phyloP scores from a whole-genome alignment of 2,329 filamentous ascomycete genomes.

The Diaporthe ampelina region DNA sequence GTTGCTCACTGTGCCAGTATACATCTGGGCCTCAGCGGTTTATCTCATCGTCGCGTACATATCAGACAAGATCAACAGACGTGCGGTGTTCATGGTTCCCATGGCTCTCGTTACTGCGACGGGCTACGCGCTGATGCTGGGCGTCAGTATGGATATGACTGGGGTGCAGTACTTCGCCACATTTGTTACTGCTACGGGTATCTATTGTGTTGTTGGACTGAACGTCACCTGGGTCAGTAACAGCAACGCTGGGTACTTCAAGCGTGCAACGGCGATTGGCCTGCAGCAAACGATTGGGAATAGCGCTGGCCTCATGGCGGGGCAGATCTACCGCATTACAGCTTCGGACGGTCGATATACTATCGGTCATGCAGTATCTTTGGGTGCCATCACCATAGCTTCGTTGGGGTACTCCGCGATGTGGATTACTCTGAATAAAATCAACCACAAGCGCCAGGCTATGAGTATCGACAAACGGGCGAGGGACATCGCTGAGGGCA shows the following conservation, averaged over 20 bases:
- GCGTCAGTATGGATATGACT: slow-evolving; percentile 57
- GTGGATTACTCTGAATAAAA: not conserved
- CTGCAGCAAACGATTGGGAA: slow-evolving; percentile 62
- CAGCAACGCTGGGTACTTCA: slow-evolving; percentile 61
- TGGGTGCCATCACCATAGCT: slow-evolving; percentile 48
- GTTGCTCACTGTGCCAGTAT: slow-evolving; percentile 70
- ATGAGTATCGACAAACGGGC: not conserved
- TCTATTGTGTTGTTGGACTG: slow-evolving; percentile 62
- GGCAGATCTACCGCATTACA: slow-evolving; percentile 53
- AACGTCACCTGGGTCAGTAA: slow-evolving; percentile 62
- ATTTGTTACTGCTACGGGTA: slow-evolving; percentile 61
- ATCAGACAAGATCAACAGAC: slow-evolving; percentile 58
- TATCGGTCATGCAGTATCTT: slow-evolving; percentile 49
- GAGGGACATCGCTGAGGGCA: not conserved
- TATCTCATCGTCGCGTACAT: slow-evolving; percentile 61
- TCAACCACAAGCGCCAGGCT: not conserved
- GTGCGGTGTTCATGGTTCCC: slow-evolving; percentile 65
- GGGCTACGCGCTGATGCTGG: slow-evolving; percentile 63
- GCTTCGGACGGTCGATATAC: slow-evolving; percentile 46
- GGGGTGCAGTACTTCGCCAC: slow-evolving; percentile 64
- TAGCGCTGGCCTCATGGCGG: slow-evolving; percentile 59
- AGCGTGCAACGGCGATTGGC: slow-evolving; percentile 61
- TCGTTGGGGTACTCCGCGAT: not conserved
- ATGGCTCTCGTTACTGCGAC: slow-evolving; percentile 65
- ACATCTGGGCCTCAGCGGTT: slow-evolving; percentile 60